Evolutionary conservation across 306 rosid genomes (phyloP), one percentile per base, ranked within the genome.

Genomic region (Inga laurina): DNA sequence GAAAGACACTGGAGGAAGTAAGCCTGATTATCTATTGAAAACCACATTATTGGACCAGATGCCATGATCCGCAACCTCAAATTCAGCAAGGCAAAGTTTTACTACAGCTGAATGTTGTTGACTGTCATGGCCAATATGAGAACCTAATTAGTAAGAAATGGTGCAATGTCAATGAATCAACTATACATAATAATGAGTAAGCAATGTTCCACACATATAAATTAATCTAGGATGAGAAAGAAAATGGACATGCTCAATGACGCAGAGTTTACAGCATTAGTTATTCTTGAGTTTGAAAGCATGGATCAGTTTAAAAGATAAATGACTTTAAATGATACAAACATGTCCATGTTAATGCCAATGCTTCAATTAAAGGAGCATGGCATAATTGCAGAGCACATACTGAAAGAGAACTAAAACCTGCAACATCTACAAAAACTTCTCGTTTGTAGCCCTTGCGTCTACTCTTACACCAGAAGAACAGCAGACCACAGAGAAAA

Each of bases 401-500:
- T 48, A 85, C 57, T 69, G 37, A 69, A 76, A 79, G 77, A 84
- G 54, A 89, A 84, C 80, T 79, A 88, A 78, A 84, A 95, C 99
- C 99, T 91, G 98, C 87, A 88, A 97, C 98, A 82, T 97, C 99
- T n/a, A 90, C 97, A 90, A 78, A 94, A 79, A 94, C 88, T 87
- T 97, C 99, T 34, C 87, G 91, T 85, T 75, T 97, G 89, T 86
- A 87, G 81, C 90, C 88, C 85, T 83, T 90, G 86, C 89, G 90
- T 83, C 88, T 91, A 75, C 82, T 54, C 87, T 86, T 97, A 85
- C 87, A 89, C 84, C 92, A 74, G 75, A 90, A 88, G 85, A 87
- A 88, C 39, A 92, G 83, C 72, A 91, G 77, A 52, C 89, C 91
- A 62, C 88, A 91, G 82, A 94, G 82, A 65, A 86, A 80, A 73